Percentiles rank a stretch among this genome's conserved stretches.
These are phyloP conservation scores for Fragaria vesca DNA, from an alignment of 306 rosid genomes.

Conservation along the genomic window DNA sequence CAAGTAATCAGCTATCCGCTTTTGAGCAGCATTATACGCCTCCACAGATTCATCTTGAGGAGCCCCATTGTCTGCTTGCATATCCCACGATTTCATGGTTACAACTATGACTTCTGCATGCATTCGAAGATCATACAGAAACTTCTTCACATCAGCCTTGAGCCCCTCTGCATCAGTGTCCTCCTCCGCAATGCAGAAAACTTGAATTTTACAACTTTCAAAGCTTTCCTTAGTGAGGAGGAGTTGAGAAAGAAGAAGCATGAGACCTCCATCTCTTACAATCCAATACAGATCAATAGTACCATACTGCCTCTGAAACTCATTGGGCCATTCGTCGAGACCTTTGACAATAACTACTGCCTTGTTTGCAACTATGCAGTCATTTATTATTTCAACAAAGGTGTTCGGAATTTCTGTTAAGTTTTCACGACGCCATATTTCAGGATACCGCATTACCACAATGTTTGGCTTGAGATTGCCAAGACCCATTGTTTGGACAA, in stretches of 20 bases:
- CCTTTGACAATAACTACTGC: conserved; percentile 98
- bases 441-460: conserved; percentile 97
- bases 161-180: conserved; percentile 88
- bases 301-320: conserved; percentile 92
- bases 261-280: conserved; percentile 97
- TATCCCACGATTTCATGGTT: conserved; percentile 83
- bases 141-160: conserved; percentile 94
- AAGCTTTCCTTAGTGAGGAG: conserved; percentile 92
- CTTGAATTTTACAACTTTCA: conserved; percentile 97
- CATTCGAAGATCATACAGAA: conserved; percentile 94
- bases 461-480: conserved; percentile 99
- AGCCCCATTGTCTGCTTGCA: conserved; percentile 54
- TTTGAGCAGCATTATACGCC: conserved; percentile 63
- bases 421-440: conserved; percentile 98
- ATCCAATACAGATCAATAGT: conserved; percentile 97
- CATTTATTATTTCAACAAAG: conserved; percentile 86
- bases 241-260: conserved; percentile 97
- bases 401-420: conserved; percentile 87
- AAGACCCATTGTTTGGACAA: conserved; percentile 97
- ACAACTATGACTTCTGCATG: conserved; percentile 95
- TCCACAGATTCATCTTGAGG: conserved; percentile 80
- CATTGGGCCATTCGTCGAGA: conserved; percentile 98
- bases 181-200: conserved; percentile 96
- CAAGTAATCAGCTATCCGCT: conserved; percentile 64
- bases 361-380: conserved; percentile 96